Evolutionary conservation across 306 rosid species (phyloP).

Genomic region (Dalbergia cochinchinensis): DNA sequence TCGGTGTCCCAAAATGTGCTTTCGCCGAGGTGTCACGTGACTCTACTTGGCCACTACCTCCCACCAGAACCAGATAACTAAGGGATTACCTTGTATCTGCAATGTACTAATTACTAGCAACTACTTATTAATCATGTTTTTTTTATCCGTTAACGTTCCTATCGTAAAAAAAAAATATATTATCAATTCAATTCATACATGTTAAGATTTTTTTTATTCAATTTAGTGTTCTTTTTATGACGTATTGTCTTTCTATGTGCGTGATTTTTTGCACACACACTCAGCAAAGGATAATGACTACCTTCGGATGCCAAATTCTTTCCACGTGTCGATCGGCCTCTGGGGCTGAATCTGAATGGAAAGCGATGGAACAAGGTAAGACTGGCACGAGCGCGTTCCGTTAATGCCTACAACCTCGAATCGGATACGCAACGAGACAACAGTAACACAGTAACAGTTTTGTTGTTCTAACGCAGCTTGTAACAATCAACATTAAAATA

Average conservation of each 20-base stretch:
- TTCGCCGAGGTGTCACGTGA: constrained; percentile 19
- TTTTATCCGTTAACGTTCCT: no score
- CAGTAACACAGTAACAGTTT: background rate
- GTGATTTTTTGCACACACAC: background rate
- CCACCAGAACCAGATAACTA: background rate
- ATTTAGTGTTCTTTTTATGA: background rate
- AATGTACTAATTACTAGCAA: no score
- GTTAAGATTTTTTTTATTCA: background rate
- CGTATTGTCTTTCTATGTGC: background rate
- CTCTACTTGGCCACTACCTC: background rate
- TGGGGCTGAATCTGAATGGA: constrained; percentile 27
- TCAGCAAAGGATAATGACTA: background rate
- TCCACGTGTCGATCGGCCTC: constrained; percentile 1
- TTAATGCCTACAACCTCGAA: background rate
- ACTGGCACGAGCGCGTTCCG: background rate
- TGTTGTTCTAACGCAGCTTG: background rate
- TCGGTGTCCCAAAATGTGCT: constrained; percentile 12
- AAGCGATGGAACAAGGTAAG: constrained; percentile 23
- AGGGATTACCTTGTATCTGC: background rate
- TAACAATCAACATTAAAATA: no score
- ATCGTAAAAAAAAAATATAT: no score
- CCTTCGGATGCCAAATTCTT: background rate
- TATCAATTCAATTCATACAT: background rate
- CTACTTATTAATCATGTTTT: no score
- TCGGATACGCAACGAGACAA: background rate